Conservation (phyloP, 441 rosid genomes). For the Macaranga tanarius region DNA sequence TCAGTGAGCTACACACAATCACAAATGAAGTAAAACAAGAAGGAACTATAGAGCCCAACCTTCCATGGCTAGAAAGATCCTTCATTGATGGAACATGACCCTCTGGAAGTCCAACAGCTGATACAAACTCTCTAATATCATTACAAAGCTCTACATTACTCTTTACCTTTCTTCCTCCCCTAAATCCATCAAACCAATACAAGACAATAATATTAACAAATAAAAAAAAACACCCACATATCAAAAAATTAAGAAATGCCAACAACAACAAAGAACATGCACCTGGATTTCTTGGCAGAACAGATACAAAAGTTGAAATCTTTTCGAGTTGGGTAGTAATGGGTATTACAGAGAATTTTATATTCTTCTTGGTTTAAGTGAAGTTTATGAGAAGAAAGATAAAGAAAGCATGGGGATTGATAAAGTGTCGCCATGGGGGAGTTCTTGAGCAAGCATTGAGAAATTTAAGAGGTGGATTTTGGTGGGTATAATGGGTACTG, state of each 20-base stretch:
- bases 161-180: slow-evolving; percentile 67
- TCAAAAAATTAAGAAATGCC: background rate
- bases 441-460: background rate
- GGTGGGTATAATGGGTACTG: background rate
- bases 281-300: slow-evolving; percentile 53
- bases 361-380: slow-evolving; percentile 13
- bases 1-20: background rate
- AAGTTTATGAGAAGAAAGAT: slow-evolving; percentile 31
- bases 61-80: slow-evolving; percentile 74
- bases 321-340: slow-evolving; percentile 23
- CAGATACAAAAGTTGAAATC: slow-evolving; percentile 40
- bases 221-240: background rate
- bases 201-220: background rate
- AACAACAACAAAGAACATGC: slow-evolving; percentile 1
- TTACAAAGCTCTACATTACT: slow-evolving; percentile 69
- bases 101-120: slow-evolving; percentile 58
- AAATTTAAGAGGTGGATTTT: background rate
- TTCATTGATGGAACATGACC: slow-evolving; percentile 73
- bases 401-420: slow-evolving; percentile 22
- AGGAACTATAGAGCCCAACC: slow-evolving; percentile 39
- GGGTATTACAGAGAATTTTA: slow-evolving; percentile 3
- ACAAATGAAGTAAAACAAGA: background rate
- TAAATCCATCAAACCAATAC: slow-evolving; percentile 18
- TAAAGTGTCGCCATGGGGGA: slow-evolving; percentile 11
- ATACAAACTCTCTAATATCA: slow-evolving; percentile 62